Evolutionary conservation across 2,329 filamentous ascomycete genomes (phyloP).

Genomic region (Talaromyces sp.): DNA sequence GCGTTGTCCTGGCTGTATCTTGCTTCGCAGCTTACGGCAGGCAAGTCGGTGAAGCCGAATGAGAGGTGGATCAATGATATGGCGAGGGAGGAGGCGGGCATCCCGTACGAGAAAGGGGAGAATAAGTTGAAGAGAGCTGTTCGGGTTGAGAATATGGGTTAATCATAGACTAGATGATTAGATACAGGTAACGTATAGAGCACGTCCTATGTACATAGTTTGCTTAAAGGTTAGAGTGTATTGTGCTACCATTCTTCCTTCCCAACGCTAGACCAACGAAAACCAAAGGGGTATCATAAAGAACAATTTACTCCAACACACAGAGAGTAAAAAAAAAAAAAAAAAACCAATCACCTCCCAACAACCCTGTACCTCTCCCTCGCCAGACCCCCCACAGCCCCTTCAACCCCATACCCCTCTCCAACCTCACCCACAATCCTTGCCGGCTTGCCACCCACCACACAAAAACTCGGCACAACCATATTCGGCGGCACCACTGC

Average conservation of each 20-base stretch:
- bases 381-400: constrained; percentile 43
- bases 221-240: background rate
- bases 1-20: constrained; percentile 73
- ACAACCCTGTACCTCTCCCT: constrained; percentile 39
- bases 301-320: too few relatives aligned
- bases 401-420: constrained; percentile 47
- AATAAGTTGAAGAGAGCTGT: constrained; percentile 51
- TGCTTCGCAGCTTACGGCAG: constrained; percentile 62
- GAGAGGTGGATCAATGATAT: constrained; percentile 70
- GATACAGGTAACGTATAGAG: background rate
- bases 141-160: constrained; percentile 26
- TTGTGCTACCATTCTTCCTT: background rate
- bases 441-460: constrained; percentile 81
- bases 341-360: constrained; percentile 25
- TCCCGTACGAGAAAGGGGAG: constrained; percentile 58
- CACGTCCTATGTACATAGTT: background rate
- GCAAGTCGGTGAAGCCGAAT: constrained; percentile 55
- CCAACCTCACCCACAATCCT: constrained; percentile 73
- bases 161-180: background rate
- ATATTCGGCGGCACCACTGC: constrained; percentile 80
- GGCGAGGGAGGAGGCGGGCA: constrained; percentile 61
- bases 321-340: background rate
- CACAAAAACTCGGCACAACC: constrained; percentile 86
- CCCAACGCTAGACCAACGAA: background rate
- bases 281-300: constrained; percentile 17